Percentiles rank a stretch among this genome's conserved stretches.
Evolutionary conservation across 169 alveolate species (phyloP).

Genomic region (Plasmodium blacklocki): DNA sequence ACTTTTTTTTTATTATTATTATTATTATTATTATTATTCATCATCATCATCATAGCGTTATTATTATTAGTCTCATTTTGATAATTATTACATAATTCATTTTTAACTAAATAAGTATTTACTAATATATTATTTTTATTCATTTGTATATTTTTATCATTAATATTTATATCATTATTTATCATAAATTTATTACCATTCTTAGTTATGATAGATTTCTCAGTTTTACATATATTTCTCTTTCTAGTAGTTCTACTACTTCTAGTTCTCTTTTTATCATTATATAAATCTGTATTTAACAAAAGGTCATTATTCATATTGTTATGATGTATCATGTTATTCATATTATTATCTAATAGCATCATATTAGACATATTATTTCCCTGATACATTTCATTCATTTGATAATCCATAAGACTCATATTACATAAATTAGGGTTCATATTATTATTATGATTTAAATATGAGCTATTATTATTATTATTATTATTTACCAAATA

Average conservation of each 20-base stretch:
- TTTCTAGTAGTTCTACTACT: neutral
- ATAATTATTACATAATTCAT: conserved; percentile 5
- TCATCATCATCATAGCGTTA: neutral
- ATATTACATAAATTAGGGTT: too few species aligned
- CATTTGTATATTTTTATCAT: neutral
- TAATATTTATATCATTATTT: too few species aligned
- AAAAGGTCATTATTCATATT: neutral
- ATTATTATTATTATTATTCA: neutral
- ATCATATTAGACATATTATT: neutral
- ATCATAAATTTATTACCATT: neutral
- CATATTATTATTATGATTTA: too few species aligned
- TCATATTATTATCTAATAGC: neutral
- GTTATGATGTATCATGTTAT: neutral
- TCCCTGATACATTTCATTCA: too few species aligned
- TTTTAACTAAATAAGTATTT: neutral
- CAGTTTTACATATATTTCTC: neutral
- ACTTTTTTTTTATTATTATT: neutral
- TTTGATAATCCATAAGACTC: too few species aligned
- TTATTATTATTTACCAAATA: neutral
- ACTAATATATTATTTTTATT: neutral
- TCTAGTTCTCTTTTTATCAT: neutral
- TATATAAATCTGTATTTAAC: neutral
- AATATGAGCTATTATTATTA: neutral
- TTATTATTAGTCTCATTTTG: neutral
- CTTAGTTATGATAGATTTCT: neutral